These are phyloP conservation scores for Ophiocordyceps polyrhachis-furcata DNA, from an alignment of 2,329 filamentous ascomycete species.

Conservation along the genomic window DNA sequence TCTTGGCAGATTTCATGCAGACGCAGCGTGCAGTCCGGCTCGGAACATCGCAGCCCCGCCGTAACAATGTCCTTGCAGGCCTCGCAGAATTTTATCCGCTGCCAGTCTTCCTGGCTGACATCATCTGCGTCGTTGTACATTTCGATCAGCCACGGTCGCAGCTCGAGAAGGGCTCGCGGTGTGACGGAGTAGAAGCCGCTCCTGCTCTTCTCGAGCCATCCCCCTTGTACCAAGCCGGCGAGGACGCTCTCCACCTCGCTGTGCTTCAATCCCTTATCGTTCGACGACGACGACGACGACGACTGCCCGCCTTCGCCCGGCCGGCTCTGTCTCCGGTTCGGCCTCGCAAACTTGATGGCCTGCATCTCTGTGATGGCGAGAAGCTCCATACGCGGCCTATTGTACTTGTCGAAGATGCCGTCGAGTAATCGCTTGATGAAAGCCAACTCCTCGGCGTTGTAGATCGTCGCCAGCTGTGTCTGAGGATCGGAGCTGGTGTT, in stretches of 20 bases:
- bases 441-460: conserved; percentile 65
- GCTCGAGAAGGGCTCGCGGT: conserved; percentile 65
- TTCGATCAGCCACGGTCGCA: conserved; percentile 67
- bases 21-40: conserved; percentile 47
- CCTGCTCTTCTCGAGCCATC: conserved; percentile 64
- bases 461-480: conserved; percentile 72
- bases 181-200: conserved; percentile 59
- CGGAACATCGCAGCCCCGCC: conserved; percentile 56
- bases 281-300: no score
- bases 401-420: conserved; percentile 79
- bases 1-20: conserved; percentile 62
- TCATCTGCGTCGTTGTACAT: conserved; percentile 67
- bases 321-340: conserved; percentile 20
- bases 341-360: conserved; percentile 49
- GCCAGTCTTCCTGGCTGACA: conserved; percentile 38
- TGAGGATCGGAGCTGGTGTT: conserved; percentile 74
- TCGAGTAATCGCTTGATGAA: conserved; percentile 81
- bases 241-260: conserved; percentile 61
- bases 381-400: conserved; percentile 60
- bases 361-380: conserved; percentile 69
- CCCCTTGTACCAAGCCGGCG: conserved; percentile 50
- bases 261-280: conserved; percentile 46
- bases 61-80: conserved; percentile 86
- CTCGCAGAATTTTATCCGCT: conserved; percentile 70
- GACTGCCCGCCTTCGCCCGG: conserved; percentile 11